phyloP scores from a whole-genome alignment of 352 stramenopile species.

The Phytophthora quininea region DNA sequence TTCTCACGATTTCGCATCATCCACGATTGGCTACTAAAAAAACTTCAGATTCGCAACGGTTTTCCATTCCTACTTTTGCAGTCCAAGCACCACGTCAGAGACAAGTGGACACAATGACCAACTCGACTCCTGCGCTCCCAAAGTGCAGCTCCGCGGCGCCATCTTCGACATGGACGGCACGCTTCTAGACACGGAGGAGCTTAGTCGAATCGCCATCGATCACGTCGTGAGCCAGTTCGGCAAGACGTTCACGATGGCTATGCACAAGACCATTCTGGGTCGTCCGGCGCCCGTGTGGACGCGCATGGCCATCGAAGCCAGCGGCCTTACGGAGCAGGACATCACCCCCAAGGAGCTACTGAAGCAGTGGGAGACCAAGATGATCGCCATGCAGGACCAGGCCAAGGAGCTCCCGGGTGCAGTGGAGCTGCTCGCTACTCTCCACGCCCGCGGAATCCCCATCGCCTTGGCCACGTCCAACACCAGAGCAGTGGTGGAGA shows the following conservation, averaged over 20 bases:
- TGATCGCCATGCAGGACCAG: slow-evolving; percentile 61
- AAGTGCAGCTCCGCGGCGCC: slow-evolving; percentile 42
- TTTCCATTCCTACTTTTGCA: slow-evolving; percentile 21
- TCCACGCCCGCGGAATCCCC: slow-evolving; percentile 61
- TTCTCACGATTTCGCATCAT: background rate
- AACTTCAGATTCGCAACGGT: slow-evolving; percentile 25
- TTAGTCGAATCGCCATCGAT: slow-evolving; percentile 69
- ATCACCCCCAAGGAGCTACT: slow-evolving; percentile 65
- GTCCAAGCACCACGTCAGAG: background rate
- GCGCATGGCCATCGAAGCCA: slow-evolving; percentile 60
- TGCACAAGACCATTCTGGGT: slow-evolving; percentile 81
- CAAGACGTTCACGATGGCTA: slow-evolving; percentile 57
- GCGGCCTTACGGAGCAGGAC: slow-evolving; percentile 38
- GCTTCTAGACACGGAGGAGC: slow-evolving; percentile 79
- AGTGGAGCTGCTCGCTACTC: slow-evolving; percentile 48
- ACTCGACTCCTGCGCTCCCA: slow-evolving; percentile 4
- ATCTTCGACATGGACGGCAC: slow-evolving; percentile 90
- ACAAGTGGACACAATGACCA: slow-evolving; percentile 15
- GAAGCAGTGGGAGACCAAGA: slow-evolving; percentile 62
- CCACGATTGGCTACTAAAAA: background rate
- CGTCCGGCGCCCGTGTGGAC: slow-evolving; percentile 75
- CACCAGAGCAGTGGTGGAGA: slow-evolving; percentile 59
- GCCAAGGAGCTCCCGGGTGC: slow-evolving; percentile 60
- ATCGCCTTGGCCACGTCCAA: slow-evolving; percentile 81
- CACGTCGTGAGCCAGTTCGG: slow-evolving; percentile 59